Evolutionary conservation across 2,329 filamentous ascomycete genomes (phyloP), one percentile per base, ranked within the genome.

Genomic region (Fusarium beomiforme): DNA sequence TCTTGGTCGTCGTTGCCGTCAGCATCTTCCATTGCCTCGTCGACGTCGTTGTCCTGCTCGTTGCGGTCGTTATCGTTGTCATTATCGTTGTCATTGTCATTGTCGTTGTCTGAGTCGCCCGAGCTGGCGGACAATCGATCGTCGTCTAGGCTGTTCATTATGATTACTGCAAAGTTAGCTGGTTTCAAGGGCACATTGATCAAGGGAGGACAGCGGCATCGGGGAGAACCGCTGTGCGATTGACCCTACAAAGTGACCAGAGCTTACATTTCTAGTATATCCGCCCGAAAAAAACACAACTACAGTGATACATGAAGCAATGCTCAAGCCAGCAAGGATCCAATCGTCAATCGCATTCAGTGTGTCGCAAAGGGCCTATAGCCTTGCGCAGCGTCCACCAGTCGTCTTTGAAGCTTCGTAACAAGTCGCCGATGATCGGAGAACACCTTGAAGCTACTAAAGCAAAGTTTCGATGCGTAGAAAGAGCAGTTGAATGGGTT

Each of bases 11-110:
- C 76, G 2, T 80, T 77, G 12, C 76, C 75, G 9, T 77, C 76
- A n/a, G 78, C 78, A 47, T 80, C 84, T 46, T 89, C 87, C 86
- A 89, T 89, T 37, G 87, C 81, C 75, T 90, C 87, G 72, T 90
- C 88, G 61, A 83, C 84, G 59, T 89, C 87, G 71, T 82, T 78
- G 12, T 79, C 78, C 29, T 71, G 70, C 37, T 80, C 77, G 58
- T 66, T 60, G 24, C 71, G 69, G 24, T 77, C 74, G 42, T 78
- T 78, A 29, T 90, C 87, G 71, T 90, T 88, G 59, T 84, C 84
- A 62, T 89, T 87, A 72, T 82, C 77, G 9, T 79, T 78, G n/a
- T 72, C 69, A 26, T 80, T 76, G 57, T 70, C 64, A 26, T 67
- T 64, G 26, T 77, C 75, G 23, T 78, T 78, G 37, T 82, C 81